Base-by-base conservation (phyloP, 129 eudicot genomes). In the Chrysanthemum makinoi region DNA sequence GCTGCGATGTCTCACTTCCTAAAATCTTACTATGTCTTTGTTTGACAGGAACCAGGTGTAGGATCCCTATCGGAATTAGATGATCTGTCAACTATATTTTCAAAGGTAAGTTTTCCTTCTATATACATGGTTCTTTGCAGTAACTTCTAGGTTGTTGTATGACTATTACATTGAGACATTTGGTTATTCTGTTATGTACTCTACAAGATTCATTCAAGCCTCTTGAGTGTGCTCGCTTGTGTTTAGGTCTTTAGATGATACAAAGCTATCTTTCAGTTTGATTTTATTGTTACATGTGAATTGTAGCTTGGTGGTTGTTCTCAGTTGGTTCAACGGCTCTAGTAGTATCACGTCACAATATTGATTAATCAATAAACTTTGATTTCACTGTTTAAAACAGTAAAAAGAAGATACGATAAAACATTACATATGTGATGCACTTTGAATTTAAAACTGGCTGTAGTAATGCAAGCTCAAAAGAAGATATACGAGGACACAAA, bases 31-130 rank as follows among this genome's bases (percentile, higher is more conserved):
- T 39, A 10, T 64, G 14, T 15, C 73, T 8, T 54, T 70, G 65
- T 67, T 59, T 65, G 44, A 15, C 89, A 89, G 95, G 98, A 84
- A 60, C 76, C 84, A 17, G 91, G 83, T 69, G 58, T 81, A 54
- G 91, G 98, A 73, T 87, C 96, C 68, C 74, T 86, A 76, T 87
- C 95, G 6, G 98, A 89, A 5, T 70, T 84, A 58, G 97, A 89
- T 81, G 98, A 89, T 76, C 90, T 94, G 72, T 88, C 96, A 35
- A 90, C 94, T 59, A 89, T 93, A 63, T 94, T 87, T 83, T 77
- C 92, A 0, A 94, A 94, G 98, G 98, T 89, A 49, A 84, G 87
- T 30, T 73, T 39, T 65, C 43, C 77, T 46, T 67, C 68, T 57
- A 67, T 43, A n/a, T 47, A 10, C 16, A 18, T 16, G 14, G 18